These are phyloP conservation scores for Dianthus caryophyllus DNA, from an alignment of 148 eudicot genomes.

Conservation along the genomic window DNA sequence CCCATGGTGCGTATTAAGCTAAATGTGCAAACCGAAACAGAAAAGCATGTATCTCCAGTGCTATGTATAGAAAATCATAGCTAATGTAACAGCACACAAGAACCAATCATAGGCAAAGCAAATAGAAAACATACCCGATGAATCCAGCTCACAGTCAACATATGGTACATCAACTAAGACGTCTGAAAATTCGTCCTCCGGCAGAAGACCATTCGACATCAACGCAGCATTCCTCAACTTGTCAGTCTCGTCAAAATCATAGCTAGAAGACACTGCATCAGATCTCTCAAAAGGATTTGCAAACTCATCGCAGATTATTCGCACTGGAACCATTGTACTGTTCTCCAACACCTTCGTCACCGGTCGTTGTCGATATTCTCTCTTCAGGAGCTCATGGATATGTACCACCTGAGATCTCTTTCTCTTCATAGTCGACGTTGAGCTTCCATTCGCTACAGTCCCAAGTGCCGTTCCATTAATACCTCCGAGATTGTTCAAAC, in stretches of 20 bases:
- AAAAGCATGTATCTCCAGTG: neutral
- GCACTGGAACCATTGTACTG: conserved; percentile 64
- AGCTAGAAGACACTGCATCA: conserved; percentile 39
- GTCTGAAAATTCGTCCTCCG: conserved; percentile 34
- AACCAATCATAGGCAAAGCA: conserved; percentile 9
- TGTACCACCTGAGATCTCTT: conserved; percentile 60
- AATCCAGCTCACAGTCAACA: conserved; percentile 38
- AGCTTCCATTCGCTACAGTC: conserved; percentile 34
- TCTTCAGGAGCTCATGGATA: conserved; percentile 59
- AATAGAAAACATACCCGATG: conserved; percentile 45
- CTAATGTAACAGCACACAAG: neutral
- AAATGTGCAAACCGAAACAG: neutral
- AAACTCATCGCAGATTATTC: conserved; percentile 52
- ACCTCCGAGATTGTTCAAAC: conserved; percentile 7
- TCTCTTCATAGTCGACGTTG: conserved; percentile 40
- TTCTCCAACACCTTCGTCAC: conserved; percentile 69
- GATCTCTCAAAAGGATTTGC: conserved; percentile 45
- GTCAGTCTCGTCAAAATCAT: conserved; percentile 42
- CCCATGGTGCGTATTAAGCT: no score
- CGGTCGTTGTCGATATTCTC: conserved; percentile 56
- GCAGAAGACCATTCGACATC: conserved; percentile 23
- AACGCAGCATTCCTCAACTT: conserved; percentile 38
- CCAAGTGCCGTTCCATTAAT: conserved; percentile 17
- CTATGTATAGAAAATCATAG: neutral
- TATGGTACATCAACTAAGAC: conserved; percentile 64